Base-by-base conservation (phyloP, 1,284 basidiomycete species). In the Cryptococcus floricola region DNA sequence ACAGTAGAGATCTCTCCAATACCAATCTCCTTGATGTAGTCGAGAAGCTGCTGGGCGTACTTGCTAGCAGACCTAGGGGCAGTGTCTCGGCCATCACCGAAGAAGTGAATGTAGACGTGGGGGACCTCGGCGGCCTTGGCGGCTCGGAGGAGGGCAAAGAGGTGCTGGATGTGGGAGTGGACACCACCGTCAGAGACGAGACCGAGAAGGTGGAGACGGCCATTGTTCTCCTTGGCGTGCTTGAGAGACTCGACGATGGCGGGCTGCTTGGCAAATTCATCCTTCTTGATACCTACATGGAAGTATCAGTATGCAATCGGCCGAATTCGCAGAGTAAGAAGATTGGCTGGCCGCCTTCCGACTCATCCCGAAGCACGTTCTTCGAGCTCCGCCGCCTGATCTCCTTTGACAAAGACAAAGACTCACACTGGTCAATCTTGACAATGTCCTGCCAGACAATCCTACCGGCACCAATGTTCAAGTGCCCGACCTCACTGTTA, bases 391-490 rank as follows among this genome's bases (percentile, higher is more conserved):
- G 23, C 23, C 23, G 23, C 23, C 23, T 3, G 23, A 23, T 23
- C 23, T 3, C 23, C 23, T 23, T 23, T 23, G 31, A 34, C 31
- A 34, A 34, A 34, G 52, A 28, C 10, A 18, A 13, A 2, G 19
- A 63, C 75, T 56, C 39, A 76, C 76, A 68, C 47, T 91, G 87
- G 70, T 94, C 91, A 70, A 94, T 94, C 62, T 85, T 84, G 67
- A 94, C 91, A 67, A 95, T 94, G 69, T 94, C 91, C 75, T 95
- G 91, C 91, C 91, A 94, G 46, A 94, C 90, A 56, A 94, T 83
- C 39, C 91, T 85, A 2, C 91, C 91, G 54, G 91, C 91, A 48
- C 91, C 91, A 64, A 92, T 89, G 78, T 95, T 95, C 59, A 94
- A 79, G 73, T 94, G 91, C 18, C 91, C 91, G 61, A 94, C 91